Base-by-base conservation (phyloP, 352 stramenopile species). In the Phytophthora sojae region DNA sequence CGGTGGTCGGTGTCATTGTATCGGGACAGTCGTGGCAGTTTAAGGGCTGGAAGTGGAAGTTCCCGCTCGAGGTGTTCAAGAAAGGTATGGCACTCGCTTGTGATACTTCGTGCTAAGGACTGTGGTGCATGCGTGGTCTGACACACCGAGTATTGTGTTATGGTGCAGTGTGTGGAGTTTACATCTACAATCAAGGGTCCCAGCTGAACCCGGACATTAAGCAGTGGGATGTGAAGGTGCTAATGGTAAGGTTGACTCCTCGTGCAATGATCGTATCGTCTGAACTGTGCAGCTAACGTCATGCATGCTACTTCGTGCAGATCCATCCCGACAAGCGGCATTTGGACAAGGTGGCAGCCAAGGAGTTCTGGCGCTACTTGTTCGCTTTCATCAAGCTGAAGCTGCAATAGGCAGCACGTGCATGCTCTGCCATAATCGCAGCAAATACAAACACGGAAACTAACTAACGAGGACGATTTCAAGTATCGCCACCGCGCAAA, bases 1-100 rank as follows among this genome's bases (percentile, higher is more conserved):
- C 86, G 25, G 90, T 97, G 54, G 92, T 97, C 9, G 93, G 80
- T 6, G 93, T 98, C 37, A 93, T 98, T 63, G 93, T 92, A 8
- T 96, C 90, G 11, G 93, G 93, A 2, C 88, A 96, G 56, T 79
- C 85, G 49, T 98, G 93, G 93, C 93, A 98, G 78, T 98, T 98
- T 66, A 97, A 97, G 82, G 93, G 91, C 12, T 98, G 93, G 93
- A 94, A 97, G 76, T 97, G 88, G 84, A 93, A 95, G 52, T 96
- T 97, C 69, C 93, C 93, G 15, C 77, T 97, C 4, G 89, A 96
- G 64, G 79, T 97, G 5, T 97, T 98, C 73, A 96, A 97, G 79
- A 91, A 96, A 83, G 89, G 91, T 96, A 66, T 25, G 29, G 4
- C 53, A 44, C 0, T 17, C 12, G 35, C 15, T 15, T 17, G 45